Percentiles rank a stretch among this genome's conserved stretches.
Conservation (phyloP, 148 eudicot species). For the Fallopia convolvulus region DNA sequence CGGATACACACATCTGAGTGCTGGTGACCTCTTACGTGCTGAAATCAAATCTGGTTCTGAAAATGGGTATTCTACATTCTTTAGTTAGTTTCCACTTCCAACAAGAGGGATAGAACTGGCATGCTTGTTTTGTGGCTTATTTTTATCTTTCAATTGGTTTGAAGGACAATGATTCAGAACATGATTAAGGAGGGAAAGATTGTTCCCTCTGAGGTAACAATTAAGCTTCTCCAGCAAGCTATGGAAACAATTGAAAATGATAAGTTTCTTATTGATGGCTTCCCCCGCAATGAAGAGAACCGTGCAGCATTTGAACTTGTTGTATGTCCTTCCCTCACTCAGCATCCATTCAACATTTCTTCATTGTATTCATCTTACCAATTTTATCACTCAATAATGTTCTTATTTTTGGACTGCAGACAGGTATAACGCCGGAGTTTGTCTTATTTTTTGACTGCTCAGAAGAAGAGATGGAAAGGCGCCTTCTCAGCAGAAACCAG, state of each 20-base stretch:
- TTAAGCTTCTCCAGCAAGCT: slow-evolving; percentile 23
- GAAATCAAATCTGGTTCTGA: slow-evolving; percentile 14
- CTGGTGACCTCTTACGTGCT: slow-evolving; percentile 15
- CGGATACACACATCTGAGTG: slow-evolving; percentile 17
- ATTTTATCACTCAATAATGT: background rate
- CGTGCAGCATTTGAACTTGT: slow-evolving; percentile 10
- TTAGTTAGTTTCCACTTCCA: background rate
- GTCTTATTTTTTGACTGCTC: slow-evolving; percentile 71
- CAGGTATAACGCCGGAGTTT: slow-evolving; percentile 62
- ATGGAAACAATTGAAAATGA: slow-evolving; percentile 18
- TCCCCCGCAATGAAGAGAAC: slow-evolving; percentile 17
- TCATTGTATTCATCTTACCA: background rate
- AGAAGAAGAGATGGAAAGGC: slow-evolving; percentile 81
- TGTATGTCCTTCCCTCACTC: slow-evolving; percentile 1
- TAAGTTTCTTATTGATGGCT: slow-evolving; percentile 20
- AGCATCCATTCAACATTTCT: background rate
- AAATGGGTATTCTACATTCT: slow-evolving; percentile 9
- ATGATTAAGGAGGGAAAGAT: slow-evolving; percentile 28
- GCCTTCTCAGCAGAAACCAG: slow-evolving; percentile 38
- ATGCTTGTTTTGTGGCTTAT: background rate
- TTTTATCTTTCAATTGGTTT: background rate
- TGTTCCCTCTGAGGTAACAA: slow-evolving; percentile 27
- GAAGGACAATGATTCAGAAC: slow-evolving; percentile 29
- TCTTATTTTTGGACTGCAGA: slow-evolving; percentile 36
- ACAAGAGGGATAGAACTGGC: background rate